Evolutionary conservation across 2,329 filamentous ascomycete genomes (phyloP), one percentile per base, ranked within the genome.

Genomic region (Cladophialophora yegresii): DNA sequence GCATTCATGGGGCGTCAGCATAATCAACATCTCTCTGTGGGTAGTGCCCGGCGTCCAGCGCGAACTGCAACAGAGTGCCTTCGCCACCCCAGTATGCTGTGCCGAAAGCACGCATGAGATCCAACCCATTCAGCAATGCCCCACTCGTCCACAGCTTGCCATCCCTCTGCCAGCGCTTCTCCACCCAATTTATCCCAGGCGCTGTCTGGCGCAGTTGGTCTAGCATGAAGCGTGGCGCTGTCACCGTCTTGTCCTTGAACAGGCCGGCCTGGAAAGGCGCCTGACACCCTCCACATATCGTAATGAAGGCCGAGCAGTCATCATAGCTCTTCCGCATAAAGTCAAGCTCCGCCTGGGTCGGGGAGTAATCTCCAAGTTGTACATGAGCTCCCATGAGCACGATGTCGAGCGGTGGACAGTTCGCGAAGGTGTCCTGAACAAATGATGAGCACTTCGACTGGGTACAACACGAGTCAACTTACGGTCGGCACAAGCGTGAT

Each of bases 91-190:
- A 75, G 47, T 66, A 67, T 50, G 72, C 69, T 16, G 47, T 50
- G 16, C 61, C 67, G 64, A 76, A 76, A 13, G 69, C 73, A 6
- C 61, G 55, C 67, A 73, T 76, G 68, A 75, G 59, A 61, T 76
- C 75, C 33, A 71, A 51, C 2, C 75, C 75, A 58, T 75, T 75
- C 43, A 74, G 47, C 65, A 76, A 58, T 20, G 73, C 67, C 4
- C 74, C 74, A 54, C 71, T 73, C 3, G 73, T 75, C 74, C 74
- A 76, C 20, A 76, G 22, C 62, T 75, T 75, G 4, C 74, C 74
- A 63, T 75, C 74, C 0, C 68, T 61, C 9, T 67, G 65, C 61
- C 68, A 73, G 0, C 74, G 70, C 64, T 72, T 72, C 36, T 64
- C 68, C 12, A 64, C 62, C 61, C 61, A 68, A 16, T 65, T 45